Conservation (phyloP, 441 rosid genomes). For the Pelargonium myrrhifolium region DNA sequence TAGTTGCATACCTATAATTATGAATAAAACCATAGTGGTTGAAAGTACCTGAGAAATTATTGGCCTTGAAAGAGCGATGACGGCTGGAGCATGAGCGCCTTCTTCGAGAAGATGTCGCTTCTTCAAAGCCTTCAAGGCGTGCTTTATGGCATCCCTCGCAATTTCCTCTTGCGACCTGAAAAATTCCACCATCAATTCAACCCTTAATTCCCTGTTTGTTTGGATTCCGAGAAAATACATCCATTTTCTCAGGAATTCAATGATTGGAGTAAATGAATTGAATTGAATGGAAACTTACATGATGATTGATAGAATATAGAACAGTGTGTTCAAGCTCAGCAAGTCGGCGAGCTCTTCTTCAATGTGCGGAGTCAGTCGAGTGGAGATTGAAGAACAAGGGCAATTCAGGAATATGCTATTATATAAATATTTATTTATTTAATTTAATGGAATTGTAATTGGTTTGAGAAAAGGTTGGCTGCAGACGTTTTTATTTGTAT, state of each 20-base stretch:
- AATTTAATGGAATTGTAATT: too few relatives aligned
- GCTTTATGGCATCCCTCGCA: slow-evolving; percentile 62
- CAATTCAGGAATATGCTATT: too few relatives aligned
- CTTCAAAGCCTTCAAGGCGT: slow-evolving; percentile 71
- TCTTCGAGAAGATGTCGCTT: slow-evolving; percentile 84
- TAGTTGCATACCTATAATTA: not conserved
- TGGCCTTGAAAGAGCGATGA: slow-evolving; percentile 71
- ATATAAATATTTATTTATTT: too few relatives aligned
- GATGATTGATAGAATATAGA: not conserved
- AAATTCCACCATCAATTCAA: slow-evolving; percentile 15
- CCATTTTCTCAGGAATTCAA: too few relatives aligned
- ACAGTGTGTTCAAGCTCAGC: not conserved
- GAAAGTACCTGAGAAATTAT: slow-evolving; percentile 57
- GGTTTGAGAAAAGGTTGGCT: too few relatives aligned
- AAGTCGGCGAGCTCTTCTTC: too few relatives aligned
- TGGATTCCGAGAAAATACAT: not conserved
- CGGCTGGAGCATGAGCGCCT: slow-evolving; percentile 86
- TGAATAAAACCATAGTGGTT: not conserved
- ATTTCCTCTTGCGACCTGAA: slow-evolving; percentile 56
- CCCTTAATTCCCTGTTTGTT: not conserved
- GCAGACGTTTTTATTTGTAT: too few relatives aligned
- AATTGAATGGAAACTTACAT: not conserved
- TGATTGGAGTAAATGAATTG: not conserved
- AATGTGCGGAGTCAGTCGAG: too few relatives aligned
- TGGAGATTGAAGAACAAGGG: too few relatives aligned